These are phyloP conservation scores for Endoconidiophora polonica DNA, from an alignment of 2,329 filamentous ascomycete species.

Conservation along the genomic window DNA sequence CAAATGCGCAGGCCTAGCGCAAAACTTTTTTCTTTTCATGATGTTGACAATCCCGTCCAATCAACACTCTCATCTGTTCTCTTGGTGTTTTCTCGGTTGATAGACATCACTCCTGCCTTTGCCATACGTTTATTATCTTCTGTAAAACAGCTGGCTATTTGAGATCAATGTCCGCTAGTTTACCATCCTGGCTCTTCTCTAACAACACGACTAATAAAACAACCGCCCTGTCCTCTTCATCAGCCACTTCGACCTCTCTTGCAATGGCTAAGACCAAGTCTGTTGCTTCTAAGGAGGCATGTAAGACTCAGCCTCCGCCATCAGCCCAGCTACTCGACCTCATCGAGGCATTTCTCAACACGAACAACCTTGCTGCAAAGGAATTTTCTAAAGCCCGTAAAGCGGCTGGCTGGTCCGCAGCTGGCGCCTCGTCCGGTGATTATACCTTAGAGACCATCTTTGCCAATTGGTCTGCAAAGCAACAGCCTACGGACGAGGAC, in stretches of 20 bases:
- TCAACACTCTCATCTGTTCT: no score
- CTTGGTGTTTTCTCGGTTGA: background rate
- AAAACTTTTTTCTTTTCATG: no score
- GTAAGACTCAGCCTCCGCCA: conserved; percentile 20
- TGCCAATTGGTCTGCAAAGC: conserved; percentile 29
- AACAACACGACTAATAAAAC: conserved; percentile 21
- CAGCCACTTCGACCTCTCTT: conserved; percentile 1
- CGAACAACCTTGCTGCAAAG: conserved; percentile 48
- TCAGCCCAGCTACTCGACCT: conserved; percentile 48
- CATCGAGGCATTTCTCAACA: conserved; percentile 48
- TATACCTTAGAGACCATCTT: conserved; percentile 34
- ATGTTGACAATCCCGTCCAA: no score
- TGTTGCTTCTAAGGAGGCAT: conserved; percentile 13
- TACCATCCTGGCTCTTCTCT: conserved; percentile 28
- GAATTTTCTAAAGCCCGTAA: conserved; percentile 47
- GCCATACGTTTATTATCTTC: background rate
- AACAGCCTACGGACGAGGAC: conserved; percentile 11
- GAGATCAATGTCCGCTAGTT: conserved; percentile 13
- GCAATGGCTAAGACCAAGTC: conserved; percentile 23
- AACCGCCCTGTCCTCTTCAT: conserved; percentile 14
- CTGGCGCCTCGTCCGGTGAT: conserved; percentile 14
- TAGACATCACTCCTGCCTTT: background rate
- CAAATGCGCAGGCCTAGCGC: no score
- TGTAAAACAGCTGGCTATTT: background rate
- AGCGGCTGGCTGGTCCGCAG: conserved; percentile 31